Evolutionary conservation across 768 basidiomycete species (phyloP), one percentile per base, ranked within the genome.

Genomic region (Lentinus tigrinus): DNA sequence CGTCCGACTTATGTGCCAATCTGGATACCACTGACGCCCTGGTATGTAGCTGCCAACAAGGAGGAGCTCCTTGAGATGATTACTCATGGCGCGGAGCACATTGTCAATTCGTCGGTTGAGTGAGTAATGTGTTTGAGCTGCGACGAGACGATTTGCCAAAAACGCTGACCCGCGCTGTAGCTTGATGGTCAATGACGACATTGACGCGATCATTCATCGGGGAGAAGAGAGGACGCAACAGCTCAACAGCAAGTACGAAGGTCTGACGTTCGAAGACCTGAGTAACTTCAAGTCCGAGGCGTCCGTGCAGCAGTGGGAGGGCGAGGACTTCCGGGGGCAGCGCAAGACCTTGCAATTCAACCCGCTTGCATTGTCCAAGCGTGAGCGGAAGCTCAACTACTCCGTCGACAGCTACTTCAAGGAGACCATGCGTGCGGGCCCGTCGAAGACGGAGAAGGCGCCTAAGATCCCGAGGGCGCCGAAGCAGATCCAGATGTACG

Each of bases 11-110:
- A 8, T 24, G 6, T 13, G 24, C 19, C 23, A 13, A 19, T 10
- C 6, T 37, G 17, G 17, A n/a, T 0, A 13, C 24, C 3, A 8
- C 50, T 36, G 14, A n/a, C n/a, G n/a, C n/a, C 19, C 21, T 27
- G 4, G 24, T 13, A 1, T 49, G n/a, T 65, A 88, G 95, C 91
- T 52, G 89, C 92, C 16, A 91, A 86, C 71, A 98, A 98, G 76
- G 97, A 98, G 47, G 97, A 98, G 57, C 78, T 99, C 14, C 76
- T 98, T 36, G 95, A 98, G 69, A 99, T 98, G 94, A 98, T 99
- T 58, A 88, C 95, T 6, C 94, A 96, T 67, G 96, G 97, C 19
- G 96, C 95, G 0, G 96, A 98, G 71, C 91, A 93, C 73, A 98
- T 99, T 56, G 95, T 98, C 71, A 96, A 89, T 68, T 77, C 86